Evolutionary conservation across 805 yeast species (phyloP).

Genomic region (Yarrowia sp.): DNA sequence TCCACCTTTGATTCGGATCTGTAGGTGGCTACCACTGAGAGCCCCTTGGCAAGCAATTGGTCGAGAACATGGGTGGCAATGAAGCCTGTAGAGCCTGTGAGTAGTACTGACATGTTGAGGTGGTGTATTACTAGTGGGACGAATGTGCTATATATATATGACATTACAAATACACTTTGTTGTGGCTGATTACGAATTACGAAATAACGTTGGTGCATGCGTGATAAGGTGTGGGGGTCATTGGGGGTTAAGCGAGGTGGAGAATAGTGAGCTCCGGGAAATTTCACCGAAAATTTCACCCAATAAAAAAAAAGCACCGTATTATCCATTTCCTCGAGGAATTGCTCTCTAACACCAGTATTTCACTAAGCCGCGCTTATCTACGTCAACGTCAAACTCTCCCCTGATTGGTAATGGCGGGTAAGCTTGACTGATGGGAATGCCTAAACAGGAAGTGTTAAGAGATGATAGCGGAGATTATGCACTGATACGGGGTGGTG

Average conservation of each 20-base stretch:
- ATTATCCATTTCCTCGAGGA: background rate
- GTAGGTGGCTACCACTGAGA: slow-evolving; percentile 50
- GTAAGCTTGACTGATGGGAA: slow-evolving; percentile 1
- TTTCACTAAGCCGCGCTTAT: background rate
- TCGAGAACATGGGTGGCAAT: slow-evolving; percentile 47
- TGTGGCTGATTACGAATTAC: background rate
- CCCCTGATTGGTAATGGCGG: background rate
- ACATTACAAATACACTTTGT: slow-evolving; percentile 1
- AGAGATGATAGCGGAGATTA: too few relatives aligned
- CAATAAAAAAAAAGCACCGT: background rate
- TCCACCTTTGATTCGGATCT: slow-evolving; percentile 47
- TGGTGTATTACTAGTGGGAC: too few relatives aligned
- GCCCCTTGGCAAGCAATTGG: slow-evolving; percentile 42
- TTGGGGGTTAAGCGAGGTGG: background rate
- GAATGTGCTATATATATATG: too few relatives aligned
- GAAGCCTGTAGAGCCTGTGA: slow-evolving; percentile 49
- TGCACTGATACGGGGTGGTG: too few relatives aligned
- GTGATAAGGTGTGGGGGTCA: background rate
- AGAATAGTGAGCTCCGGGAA: background rate
- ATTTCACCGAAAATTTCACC: background rate
- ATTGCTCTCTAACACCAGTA: background rate
- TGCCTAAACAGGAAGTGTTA: too few relatives aligned
- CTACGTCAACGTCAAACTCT: background rate
- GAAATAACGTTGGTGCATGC: background rate
- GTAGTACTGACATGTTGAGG: slow-evolving; percentile 36